Evolutionary conservation across 225 moss, liverwort and hornwort species (phyloP), one percentile per base, ranked within the genome.

Genomic region (Physcomitrium patens): DNA sequence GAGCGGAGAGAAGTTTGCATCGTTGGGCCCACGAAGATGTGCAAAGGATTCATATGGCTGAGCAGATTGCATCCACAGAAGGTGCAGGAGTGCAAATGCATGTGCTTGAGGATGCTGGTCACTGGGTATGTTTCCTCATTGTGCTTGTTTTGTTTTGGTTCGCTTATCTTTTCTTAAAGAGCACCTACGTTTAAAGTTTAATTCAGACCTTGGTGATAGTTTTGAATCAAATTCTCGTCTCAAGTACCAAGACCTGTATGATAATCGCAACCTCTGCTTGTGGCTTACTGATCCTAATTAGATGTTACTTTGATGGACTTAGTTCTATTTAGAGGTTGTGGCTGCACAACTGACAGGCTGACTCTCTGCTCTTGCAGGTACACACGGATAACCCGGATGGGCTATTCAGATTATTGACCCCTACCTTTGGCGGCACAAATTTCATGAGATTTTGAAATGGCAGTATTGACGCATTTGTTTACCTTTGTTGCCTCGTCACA

Each of bases 71-170:
- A 23, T 91, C 91, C 15, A 79, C 76, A 70, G 93, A 97, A 81
- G 97, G 97, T 68, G 97, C 97, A 12, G 94, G 97, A 61, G 97
- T 97, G 74, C 89, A 93, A 84, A 93, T 97, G 97, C 97, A 97
- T 69, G 86, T 97, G 0, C 85, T 97, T 9, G 97, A 94, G 84
- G 97, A 97, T 77, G 90, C 97, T 6, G 97, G 97, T 27, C 97
- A 97, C 74, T 97, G 97, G 97, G 97, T 96, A 77, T 53, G 90
- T 85, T 71, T 67, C 11, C 18, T 0, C 44, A 17, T 22, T 56
- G 7, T 42, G 59, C 16, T 68, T 43, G 3, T 26, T 73, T 37
- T 45, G 22, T 19, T 55, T 57, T 6, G n/a, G n/a, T 24, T 28
- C 3, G 24, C 10, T 60, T 24, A 60, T 24, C 11, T 23, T 23